A percentile compares a stretch with the other conserved stretches of the same genome.
Conservation (phyloP, 1,284 basidiomycete species). For the Porogramme epimiltina region DNA sequence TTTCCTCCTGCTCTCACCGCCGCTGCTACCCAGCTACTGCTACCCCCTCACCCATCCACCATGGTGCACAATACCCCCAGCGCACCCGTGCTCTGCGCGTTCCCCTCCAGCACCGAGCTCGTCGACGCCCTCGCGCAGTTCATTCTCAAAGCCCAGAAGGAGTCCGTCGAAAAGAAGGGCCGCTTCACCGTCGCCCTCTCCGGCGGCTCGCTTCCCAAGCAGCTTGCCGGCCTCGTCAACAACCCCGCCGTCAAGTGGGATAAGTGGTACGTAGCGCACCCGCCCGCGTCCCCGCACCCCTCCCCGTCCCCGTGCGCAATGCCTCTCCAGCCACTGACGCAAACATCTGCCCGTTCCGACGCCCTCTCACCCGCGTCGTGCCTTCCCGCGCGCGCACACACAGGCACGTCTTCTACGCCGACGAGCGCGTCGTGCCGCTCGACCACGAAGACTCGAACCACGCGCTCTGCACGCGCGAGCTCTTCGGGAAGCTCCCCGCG, state of each 20-base stretch:
- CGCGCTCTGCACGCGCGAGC: slow-evolving; percentile 69
- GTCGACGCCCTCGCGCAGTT: slow-evolving; percentile 76
- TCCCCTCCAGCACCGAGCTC: slow-evolving; percentile 60
- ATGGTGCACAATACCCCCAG: slow-evolving; percentile 42
- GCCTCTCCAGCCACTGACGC: neutral
- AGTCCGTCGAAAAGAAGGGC: slow-evolving; percentile 86
- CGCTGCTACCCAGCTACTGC: neutral
- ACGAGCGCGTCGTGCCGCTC: slow-evolving; percentile 95
- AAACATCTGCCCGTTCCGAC: neutral
- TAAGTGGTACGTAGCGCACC: slow-evolving; percentile 72
- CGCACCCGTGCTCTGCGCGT: slow-evolving; percentile 78
- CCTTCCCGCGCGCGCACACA: slow-evolving; percentile 1
- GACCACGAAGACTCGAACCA: slow-evolving; percentile 95
- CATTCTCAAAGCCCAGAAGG: slow-evolving; percentile 86
- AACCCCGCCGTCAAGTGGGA: slow-evolving; percentile 88
- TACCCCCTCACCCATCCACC: neutral
- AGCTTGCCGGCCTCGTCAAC: slow-evolving; percentile 75
- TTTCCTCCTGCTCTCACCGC: neutral
- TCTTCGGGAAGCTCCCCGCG: slow-evolving; percentile 81
- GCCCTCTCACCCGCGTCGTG: neutral
- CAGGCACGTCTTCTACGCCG: slow-evolving; percentile 98
- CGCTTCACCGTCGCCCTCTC: slow-evolving; percentile 93
- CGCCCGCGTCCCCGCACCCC: neutral
- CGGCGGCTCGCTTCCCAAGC: slow-evolving; percentile 90
- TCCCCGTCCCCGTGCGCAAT: neutral